These are phyloP conservation scores for Claviceps fusiformis DNA, from an alignment of 2,329 filamentous ascomycete species.

Conservation along the genomic window DNA sequence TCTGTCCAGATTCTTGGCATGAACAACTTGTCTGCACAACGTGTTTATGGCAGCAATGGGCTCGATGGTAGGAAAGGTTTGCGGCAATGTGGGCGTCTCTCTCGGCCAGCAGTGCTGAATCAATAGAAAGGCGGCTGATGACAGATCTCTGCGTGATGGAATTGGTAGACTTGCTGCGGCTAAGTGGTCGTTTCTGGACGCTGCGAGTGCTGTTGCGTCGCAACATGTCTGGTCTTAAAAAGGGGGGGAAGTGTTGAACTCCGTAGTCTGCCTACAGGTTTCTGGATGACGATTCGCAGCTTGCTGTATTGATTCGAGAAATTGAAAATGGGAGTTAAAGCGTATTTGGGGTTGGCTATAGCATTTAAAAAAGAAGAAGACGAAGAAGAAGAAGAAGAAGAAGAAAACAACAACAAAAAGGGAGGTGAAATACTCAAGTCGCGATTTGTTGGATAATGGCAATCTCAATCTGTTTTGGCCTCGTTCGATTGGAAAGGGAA, in stretches of 20 bases:
- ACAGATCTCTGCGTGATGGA: constrained; percentile 28
- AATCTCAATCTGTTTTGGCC: not conserved
- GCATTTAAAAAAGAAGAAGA: not conserved
- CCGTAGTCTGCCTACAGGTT: not conserved
- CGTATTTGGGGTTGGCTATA: not conserved
- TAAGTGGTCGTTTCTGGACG: constrained; percentile 27
- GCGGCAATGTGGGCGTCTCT: constrained; percentile 51
- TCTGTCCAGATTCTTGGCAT: constrained; percentile 12
- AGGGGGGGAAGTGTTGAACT: not conserved
- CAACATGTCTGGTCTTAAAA: constrained; percentile 26
- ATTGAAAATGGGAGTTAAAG: constrained; percentile 1
- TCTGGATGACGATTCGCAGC: not conserved
- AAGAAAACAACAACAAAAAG: too few relatives aligned
- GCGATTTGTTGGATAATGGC: not conserved
- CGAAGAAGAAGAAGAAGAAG: too few relatives aligned
- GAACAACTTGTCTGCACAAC: not conserved
- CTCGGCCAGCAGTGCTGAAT: constrained; percentile 31
- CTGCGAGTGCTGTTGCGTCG: constrained; percentile 33
- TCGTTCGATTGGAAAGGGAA: not conserved
- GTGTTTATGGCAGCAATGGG: constrained; percentile 25
- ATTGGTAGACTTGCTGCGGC: constrained; percentile 40
- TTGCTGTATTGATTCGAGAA: constrained; percentile 1
- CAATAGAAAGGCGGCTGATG: constrained; percentile 31
- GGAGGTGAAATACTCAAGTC: not conserved
- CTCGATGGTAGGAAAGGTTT: constrained; percentile 42